phyloP scores from a whole-genome alignment of 2,329 filamentous ascomycete genomes.

The Botrytis aclada region DNA sequence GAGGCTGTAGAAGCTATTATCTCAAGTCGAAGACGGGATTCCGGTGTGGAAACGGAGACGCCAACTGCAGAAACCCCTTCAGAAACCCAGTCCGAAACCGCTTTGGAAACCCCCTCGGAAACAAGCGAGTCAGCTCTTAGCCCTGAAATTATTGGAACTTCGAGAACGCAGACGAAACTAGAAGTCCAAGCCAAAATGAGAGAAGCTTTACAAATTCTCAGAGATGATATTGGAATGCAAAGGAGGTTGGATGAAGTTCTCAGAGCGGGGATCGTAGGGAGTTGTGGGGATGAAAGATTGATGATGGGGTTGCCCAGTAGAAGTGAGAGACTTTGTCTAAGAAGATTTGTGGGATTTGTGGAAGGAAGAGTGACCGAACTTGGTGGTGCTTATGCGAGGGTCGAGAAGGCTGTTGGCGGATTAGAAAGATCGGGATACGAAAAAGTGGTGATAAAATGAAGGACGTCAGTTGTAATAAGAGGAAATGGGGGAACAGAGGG shows the following conservation, averaged over 20 bases:
- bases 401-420: conserved; percentile 11
- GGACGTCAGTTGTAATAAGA: neutral
- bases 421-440: conserved; percentile 11
- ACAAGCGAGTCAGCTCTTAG: neutral
- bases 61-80: neutral
- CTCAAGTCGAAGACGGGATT: conserved; percentile 9
- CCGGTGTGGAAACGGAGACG: neutral
- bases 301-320: conserved; percentile 17
- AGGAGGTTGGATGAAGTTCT: conserved; percentile 13
- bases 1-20: conserved; percentile 11
- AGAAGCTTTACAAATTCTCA: neutral
- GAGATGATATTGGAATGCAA: conserved; percentile 15
- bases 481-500: no score
- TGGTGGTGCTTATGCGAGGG: conserved; percentile 4
- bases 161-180: neutral
- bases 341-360: conserved; percentile 16
- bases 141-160: neutral
- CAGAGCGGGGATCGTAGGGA: conserved; percentile 14
- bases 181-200: conserved; percentile 4
- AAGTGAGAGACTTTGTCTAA: conserved; percentile 16
- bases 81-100: neutral
- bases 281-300: conserved; percentile 13
- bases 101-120: neutral
- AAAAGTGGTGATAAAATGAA: neutral
- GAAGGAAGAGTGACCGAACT: conserved; percentile 16